phyloP scores from a whole-genome alignment of 2,329 filamentous ascomycete genomes.

The Biscogniauxia mediterranea region DNA sequence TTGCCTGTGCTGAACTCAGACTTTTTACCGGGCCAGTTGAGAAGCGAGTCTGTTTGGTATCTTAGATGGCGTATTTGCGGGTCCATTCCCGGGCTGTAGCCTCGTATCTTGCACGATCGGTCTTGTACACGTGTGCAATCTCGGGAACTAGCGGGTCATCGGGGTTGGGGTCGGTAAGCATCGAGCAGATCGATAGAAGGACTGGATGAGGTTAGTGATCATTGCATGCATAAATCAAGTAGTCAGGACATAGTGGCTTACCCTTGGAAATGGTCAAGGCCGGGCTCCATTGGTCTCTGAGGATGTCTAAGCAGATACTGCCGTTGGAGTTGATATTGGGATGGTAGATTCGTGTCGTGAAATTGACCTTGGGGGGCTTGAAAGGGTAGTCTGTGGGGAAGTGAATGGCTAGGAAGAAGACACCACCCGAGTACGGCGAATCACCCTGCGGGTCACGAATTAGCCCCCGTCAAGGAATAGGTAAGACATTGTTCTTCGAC shows the following conservation, averaged over 20 bases:
- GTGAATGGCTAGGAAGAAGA: constrained; percentile 98
- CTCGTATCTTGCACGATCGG: constrained; percentile 92
- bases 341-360: constrained; percentile 99
- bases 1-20: background rate
- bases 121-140: constrained; percentile 99
- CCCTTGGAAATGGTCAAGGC: constrained; percentile 98
- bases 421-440: constrained; percentile 95
- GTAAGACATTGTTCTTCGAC: background rate
- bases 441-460: constrained; percentile 63
- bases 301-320: constrained; percentile 97
- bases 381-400: constrained; percentile 99
- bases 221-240: background rate
- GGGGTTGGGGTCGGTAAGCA: constrained; percentile 99
- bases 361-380: constrained; percentile 99
- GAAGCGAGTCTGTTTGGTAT: background rate
- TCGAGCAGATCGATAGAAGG: constrained; percentile 97
- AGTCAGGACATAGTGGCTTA: constrained; percentile 39
- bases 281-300: constrained; percentile 98
- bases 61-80: constrained; percentile 93
- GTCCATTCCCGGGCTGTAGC: constrained; percentile 98
- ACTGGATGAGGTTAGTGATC: constrained; percentile 52
- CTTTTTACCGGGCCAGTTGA: constrained; percentile 6
- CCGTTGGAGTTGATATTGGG: constrained; percentile 99
- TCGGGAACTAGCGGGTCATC: constrained; percentile 98
- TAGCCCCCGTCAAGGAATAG: constrained; percentile 24